Evolutionary conservation across 169 alveolate species (phyloP), one percentile per base, ranked within the genome.

Genomic region (Eimeria acervulina): DNA sequence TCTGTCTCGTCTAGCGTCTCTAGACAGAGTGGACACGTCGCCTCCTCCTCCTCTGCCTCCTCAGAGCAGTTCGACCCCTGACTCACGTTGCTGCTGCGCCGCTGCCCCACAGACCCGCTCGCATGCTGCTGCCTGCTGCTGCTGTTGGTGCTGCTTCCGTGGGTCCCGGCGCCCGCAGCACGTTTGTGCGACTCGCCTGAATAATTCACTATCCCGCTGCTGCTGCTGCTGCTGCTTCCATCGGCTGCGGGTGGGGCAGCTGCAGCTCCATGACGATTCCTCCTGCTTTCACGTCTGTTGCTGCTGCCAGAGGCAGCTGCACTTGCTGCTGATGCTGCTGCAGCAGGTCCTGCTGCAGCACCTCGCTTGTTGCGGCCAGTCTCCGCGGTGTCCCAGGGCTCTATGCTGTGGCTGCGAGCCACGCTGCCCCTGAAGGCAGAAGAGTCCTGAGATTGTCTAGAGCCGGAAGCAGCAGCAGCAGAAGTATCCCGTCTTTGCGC

Each of bases 1-100:
- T 98, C 99, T 0, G 99, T 98, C 74, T 98, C 99, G 91, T 98
- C 99, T 95, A 98, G 84, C n/a, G 96, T 98, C 85, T 98, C 99
- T 96, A 98, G 97, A 92, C 99, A 98, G 61, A 98, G 89, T 10
- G 99, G 99, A 83, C 99, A 98, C 23, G 95, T 89, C 31, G 70
- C 92, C 33, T 84, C 83, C 44, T 95, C 96, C 55, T 94, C 96
- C 68, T 80, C 90, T 21, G 44, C 80, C 0, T 84, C 96, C 19
- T 93, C 96, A 33, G 93, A 85, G 36, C 59, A 55, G 36, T 59
- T 85, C 26, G 93, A 85, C 38, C 23, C 78, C 81, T 52, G 55
- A 61, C 93, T 85, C 23, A 42, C 93, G 78, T 36, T 85, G 80
- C 93, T 85, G 55, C 78, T 59, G 63, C 93, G 93, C 28, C 93